phyloP scores from a whole-genome alignment of 139 green algal genomes.

The Spirogloea muscicola region DNA sequence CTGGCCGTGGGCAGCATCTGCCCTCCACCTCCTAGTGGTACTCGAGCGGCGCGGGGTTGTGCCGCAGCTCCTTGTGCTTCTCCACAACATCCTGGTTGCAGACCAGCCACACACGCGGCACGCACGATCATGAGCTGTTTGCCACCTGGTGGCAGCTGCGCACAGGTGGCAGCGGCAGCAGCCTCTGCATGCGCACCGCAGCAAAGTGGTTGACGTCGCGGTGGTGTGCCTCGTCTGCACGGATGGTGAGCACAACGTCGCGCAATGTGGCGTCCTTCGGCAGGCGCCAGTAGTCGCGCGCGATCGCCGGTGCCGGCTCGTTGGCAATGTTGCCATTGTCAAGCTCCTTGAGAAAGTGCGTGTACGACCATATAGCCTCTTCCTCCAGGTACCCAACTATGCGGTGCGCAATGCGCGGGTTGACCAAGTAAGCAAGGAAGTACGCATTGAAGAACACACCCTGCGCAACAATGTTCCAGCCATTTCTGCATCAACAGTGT shows the following conservation, averaged over 20 bases:
- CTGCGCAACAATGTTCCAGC: constrained; percentile 45
- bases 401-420: constrained; percentile 70
- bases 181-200: neutral
- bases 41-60: constrained; percentile 28
- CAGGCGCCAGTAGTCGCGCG: constrained; percentile 59
- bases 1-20: too few relatives aligned
- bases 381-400: constrained; percentile 94
- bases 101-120: too few relatives aligned
- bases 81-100: too few relatives aligned
- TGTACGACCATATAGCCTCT: constrained; percentile 94
- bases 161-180: neutral
- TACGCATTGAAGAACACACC: constrained; percentile 87
- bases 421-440: constrained; percentile 77
- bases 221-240: constrained; percentile 77
- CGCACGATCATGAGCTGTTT: constrained; percentile 48
- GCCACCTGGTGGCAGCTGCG: neutral
- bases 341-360: constrained; percentile 60
- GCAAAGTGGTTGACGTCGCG: constrained; percentile 80
- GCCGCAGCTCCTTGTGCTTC: too few relatives aligned
- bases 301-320: constrained; percentile 61
- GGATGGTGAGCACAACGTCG: constrained; percentile 79
- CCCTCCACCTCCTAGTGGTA: too few relatives aligned
- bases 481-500: neutral
- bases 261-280: constrained; percentile 57
- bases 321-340: constrained; percentile 63